Percentiles rank a stretch among this genome's conserved stretches.
phyloP scores from a whole-genome alignment of 257 asterid genomes.

The Handroanthus guayacan region DNA sequence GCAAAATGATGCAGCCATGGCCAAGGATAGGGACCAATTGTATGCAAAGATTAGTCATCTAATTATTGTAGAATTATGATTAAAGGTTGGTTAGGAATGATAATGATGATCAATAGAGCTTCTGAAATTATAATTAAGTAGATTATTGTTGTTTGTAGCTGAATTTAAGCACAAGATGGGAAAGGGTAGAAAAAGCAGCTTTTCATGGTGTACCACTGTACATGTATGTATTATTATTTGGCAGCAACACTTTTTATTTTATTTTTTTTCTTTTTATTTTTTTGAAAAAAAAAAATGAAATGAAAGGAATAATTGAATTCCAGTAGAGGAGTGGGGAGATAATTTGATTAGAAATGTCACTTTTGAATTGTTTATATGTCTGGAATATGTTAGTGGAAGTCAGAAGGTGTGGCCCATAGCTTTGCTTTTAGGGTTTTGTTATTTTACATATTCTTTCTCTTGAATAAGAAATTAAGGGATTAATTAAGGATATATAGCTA shows the following conservation, averaged over 20 bases:
- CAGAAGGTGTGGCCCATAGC: constrained; percentile 60
- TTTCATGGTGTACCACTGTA: constrained; percentile 44
- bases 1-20: constrained; percentile 65
- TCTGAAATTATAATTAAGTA: constrained; percentile 36
- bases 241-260: constrained; percentile 31
- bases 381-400: constrained; percentile 79
- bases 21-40: constrained; percentile 51
- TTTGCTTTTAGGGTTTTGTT: constrained; percentile 37
- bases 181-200: constrained; percentile 50
- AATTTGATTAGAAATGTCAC: constrained; percentile 68
- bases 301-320: constrained; percentile 55
- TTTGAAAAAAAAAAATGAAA: constrained; percentile 32
- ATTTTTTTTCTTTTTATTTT: constrained; percentile 34
- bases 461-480: constrained; percentile 18
- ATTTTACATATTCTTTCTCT: constrained; percentile 24
- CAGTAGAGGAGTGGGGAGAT: constrained; percentile 56
- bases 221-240: constrained; percentile 47
- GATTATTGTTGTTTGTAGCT: constrained; percentile 51
- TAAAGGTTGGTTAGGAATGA: constrained; percentile 45
- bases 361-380: constrained; percentile 68
- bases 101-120: constrained; percentile 19
- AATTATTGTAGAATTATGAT: constrained; percentile 62
- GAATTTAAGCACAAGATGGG: constrained; percentile 41
- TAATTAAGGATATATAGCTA: constrained; percentile 12
- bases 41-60: constrained; percentile 44